Percentiles rank a stretch among this genome's conserved stretches.
These are phyloP conservation scores for Trematosphaeria pertusa DNA, from an alignment of 2,329 filamentous ascomycete genomes.

Conservation along the genomic window DNA sequence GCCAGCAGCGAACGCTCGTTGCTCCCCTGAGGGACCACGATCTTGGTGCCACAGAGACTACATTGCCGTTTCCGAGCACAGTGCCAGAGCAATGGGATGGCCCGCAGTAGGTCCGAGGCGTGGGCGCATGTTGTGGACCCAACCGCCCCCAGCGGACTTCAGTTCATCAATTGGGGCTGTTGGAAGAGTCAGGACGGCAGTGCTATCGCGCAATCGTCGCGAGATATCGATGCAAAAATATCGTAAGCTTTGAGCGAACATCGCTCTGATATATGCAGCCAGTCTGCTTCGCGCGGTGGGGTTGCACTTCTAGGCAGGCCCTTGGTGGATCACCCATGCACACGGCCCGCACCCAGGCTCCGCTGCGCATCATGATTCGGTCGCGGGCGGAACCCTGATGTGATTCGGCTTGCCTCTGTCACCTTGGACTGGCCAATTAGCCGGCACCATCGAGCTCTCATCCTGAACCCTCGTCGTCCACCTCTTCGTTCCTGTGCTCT, in stretches of 20 bases:
- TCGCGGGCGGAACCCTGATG: conserved; percentile 10
- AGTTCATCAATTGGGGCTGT: neutral
- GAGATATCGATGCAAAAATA: conserved; percentile 18
- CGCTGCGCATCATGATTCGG: conserved; percentile 30
- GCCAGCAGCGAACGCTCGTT: conserved; percentile 8
- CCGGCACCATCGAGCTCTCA: conserved; percentile 13
- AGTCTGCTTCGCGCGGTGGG: conserved; percentile 10
- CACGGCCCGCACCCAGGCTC: conserved; percentile 32
- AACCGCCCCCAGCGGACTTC: conserved; percentile 8
- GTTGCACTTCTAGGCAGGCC: conserved; percentile 13
- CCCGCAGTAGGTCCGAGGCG: conserved; percentile 7
- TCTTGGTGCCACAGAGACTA: conserved; percentile 32
- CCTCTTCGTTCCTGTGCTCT: conserved; percentile 30
- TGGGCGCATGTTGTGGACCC: conserved; percentile 3
- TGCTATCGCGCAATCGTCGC: conserved; percentile 24
- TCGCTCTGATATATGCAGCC: conserved; percentile 19
- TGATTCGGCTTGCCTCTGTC: conserved; percentile 33
- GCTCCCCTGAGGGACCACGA: conserved; percentile 30
- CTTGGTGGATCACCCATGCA: conserved; percentile 25
- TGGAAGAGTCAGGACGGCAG: neutral
- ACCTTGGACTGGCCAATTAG: conserved; percentile 27
- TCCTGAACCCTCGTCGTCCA: conserved; percentile 28
- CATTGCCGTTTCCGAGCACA: too few relatives aligned
- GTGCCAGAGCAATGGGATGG: conserved; percentile 7
- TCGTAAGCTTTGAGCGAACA: conserved; percentile 14